Conservation (phyloP, 176 grass and related monocot genomes). For the Aegilops sharonensis region DNA sequence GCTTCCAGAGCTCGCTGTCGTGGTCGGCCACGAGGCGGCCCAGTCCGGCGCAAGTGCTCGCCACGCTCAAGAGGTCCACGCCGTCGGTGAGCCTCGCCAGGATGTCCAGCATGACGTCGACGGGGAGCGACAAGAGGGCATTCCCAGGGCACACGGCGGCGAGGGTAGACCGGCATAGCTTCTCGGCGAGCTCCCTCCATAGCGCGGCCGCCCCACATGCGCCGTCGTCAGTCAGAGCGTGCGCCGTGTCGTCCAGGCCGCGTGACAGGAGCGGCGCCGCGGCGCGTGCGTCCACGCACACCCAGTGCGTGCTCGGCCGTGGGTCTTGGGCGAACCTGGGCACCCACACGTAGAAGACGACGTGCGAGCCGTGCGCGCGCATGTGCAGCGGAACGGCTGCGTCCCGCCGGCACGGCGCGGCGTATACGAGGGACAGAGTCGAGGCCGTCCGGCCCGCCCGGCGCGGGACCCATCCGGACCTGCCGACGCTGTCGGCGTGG, state of each 20-base stretch:
- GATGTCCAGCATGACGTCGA: background rate
- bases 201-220: background rate
- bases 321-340: background rate
- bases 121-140: background rate
- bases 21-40: background rate
- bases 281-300: background rate
- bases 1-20: background rate
- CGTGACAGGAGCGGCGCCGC: background rate
- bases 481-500: background rate
- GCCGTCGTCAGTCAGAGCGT: background rate
- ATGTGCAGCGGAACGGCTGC: background rate
- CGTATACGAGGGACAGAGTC: background rate
- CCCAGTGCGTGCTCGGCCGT: background rate
- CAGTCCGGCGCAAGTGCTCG: background rate
- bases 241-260: background rate
- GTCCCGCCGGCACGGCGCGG: background rate
- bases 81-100: background rate
- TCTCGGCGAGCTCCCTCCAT: background rate
- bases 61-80: background rate
- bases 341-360: background rate
- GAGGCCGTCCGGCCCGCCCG: background rate
- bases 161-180: background rate
- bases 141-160: background rate
- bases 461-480: background rate
- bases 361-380: background rate